A percentile compares a stretch with the other conserved stretches of the same genome.
Conservation (phyloP, 768 basidiomycete genomes). For the Kwoniella shandongensis region DNA sequence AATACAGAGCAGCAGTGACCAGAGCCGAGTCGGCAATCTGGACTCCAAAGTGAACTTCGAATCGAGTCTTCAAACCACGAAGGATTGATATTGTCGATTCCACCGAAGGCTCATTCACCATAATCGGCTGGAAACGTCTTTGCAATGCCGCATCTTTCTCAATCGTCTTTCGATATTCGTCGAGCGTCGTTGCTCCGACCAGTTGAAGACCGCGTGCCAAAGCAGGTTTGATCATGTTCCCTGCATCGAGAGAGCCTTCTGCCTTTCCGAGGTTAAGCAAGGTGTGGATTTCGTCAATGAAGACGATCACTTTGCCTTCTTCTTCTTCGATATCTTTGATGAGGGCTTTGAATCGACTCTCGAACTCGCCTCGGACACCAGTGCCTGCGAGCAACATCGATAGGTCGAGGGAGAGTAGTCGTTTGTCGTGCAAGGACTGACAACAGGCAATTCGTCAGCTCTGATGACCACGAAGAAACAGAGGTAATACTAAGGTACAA, state of each 20-base stretch:
- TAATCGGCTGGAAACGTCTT: conserved; percentile 84
- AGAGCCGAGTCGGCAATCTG: conserved; percentile 84
- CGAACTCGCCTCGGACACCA: conserved; percentile 87
- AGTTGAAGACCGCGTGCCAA: conserved; percentile 82
- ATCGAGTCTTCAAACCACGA: conserved; percentile 75
- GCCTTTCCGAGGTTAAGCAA: conserved; percentile 74
- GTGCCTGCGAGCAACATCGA: conserved; percentile 83
- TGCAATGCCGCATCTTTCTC: conserved; percentile 89
- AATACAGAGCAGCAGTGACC: conserved; percentile 85
- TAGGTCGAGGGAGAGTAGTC: conserved; percentile 83
- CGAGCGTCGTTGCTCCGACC: conserved; percentile 86
- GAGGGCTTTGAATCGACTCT: conserved; percentile 88
- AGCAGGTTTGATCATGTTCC: conserved; percentile 85
- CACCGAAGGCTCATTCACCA: conserved; percentile 83
- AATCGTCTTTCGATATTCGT: conserved; percentile 88
- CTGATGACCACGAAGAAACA: no score
- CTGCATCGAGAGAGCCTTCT: conserved; percentile 88
- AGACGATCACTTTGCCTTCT: conserved; percentile 76
- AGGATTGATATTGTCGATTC: conserved; percentile 65
- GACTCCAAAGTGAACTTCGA: conserved; percentile 91
- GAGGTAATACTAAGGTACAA: no score
- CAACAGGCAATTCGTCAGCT: background rate
- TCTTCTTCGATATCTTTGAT: conserved; percentile 82
- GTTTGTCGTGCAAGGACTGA: conserved; percentile 79
- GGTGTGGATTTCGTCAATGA: conserved; percentile 82